Conservation (phyloP, 2,329 filamentous ascomycete genomes). For the Alternaria tenuissima region DNA sequence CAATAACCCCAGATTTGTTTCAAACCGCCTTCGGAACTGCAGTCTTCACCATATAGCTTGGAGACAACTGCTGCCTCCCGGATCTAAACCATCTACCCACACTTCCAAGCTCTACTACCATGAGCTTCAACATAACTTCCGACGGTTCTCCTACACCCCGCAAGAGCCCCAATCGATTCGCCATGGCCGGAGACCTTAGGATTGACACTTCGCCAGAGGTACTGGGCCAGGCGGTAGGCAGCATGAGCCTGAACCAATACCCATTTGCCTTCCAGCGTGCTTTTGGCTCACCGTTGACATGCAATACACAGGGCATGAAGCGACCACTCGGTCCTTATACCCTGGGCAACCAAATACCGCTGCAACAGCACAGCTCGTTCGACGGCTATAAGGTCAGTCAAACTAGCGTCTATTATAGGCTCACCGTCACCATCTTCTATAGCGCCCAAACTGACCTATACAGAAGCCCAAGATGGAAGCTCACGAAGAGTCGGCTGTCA, state of each 20-base stretch:
- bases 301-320: constrained; percentile 49
- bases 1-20: constrained; percentile 30
- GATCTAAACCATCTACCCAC: constrained; percentile 45
- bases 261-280: constrained; percentile 27
- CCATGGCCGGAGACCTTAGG: constrained; percentile 41
- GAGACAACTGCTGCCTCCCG: constrained; percentile 32
- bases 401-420: neutral
- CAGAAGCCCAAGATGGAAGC: constrained; percentile 59
- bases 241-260: constrained; percentile 32
- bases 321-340: constrained; percentile 50
- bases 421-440: neutral
- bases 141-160: constrained; percentile 54
- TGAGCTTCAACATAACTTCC: constrained; percentile 52
- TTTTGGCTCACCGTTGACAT: constrained; percentile 44
- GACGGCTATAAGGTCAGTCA: constrained; percentile 46
- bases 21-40: constrained; percentile 6
- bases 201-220: constrained; percentile 47
- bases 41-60: constrained; percentile 11
- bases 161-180: constrained; percentile 44
- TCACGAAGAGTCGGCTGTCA: constrained; percentile 38
- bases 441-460: constrained; percentile 44
- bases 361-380: constrained; percentile 29
- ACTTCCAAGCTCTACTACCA: constrained; percentile 31
- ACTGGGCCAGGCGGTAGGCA: constrained; percentile 46
- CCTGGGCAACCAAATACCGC: constrained; percentile 40